phyloP scores from a whole-genome alignment of 345 rosid species.

The Rhodamnia argentea region DNA sequence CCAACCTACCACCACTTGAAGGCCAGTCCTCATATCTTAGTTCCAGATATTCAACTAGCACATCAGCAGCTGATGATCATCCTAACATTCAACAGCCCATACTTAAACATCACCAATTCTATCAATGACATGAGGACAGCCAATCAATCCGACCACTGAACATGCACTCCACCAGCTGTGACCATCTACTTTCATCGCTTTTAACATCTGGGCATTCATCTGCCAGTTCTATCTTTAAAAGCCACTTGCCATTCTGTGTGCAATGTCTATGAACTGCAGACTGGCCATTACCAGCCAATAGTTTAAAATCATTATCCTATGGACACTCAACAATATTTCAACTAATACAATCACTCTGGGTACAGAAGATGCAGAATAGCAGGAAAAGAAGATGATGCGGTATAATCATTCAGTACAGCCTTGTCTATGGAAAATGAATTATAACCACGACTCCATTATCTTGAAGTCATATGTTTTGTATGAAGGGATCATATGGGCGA shows the following conservation, averaged over 20 bases:
- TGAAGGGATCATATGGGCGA: not conserved
- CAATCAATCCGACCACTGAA: not conserved
- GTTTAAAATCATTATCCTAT: not conserved
- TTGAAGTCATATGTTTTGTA: not conserved
- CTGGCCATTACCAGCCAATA: not conserved
- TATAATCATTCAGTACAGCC: not conserved
- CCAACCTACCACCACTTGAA: not conserved
- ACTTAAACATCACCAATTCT: not conserved
- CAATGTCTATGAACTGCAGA: not conserved
- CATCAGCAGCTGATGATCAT: not conserved
- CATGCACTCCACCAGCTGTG: not conserved
- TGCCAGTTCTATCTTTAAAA: not conserved
- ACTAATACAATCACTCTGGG: not conserved
- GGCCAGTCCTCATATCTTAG: not conserved
- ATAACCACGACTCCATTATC: not conserved
- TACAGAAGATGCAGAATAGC: not conserved
- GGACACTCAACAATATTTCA: not conserved
- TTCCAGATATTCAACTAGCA: not conserved
- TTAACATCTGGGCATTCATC: not conserved
- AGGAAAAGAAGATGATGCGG: not conserved
- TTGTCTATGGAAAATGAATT: not conserved
- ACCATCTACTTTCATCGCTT: not conserved
- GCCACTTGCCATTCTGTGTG: not conserved
- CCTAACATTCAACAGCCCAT: not conserved
- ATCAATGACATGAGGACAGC: not conserved